Evolutionary conservation across 1,284 basidiomycete species (phyloP).

Genomic region (Mrakiaceae sp.): DNA sequence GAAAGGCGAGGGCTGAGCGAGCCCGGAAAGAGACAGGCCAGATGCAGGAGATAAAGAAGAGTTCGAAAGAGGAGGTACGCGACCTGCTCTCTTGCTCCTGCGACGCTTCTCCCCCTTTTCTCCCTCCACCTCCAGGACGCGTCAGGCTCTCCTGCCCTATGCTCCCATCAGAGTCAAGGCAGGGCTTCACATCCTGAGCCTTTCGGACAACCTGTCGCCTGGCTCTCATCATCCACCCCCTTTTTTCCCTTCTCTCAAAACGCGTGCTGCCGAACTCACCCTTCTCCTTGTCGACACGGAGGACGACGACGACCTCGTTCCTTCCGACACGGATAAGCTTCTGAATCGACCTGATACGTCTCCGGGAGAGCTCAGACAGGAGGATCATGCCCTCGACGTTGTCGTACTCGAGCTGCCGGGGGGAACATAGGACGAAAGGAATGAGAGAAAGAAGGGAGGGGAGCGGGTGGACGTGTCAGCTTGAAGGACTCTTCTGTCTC

Average conservation of each 20-base stretch:
- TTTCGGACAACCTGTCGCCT: background rate
- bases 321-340: slow-evolving; percentile 95
- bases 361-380: slow-evolving; percentile 87
- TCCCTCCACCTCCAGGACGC: too few relatives aligned
- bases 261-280: slow-evolving; percentile 44
- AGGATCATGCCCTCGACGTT: slow-evolving; percentile 99
- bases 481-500: too few relatives aligned
- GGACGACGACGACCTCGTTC: slow-evolving; percentile 97
- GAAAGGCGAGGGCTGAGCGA: too few relatives aligned
- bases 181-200: background rate
- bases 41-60: too few relatives aligned
- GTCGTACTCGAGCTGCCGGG: slow-evolving; percentile 82
- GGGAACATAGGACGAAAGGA: background rate
- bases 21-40: too few relatives aligned
- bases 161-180: background rate
- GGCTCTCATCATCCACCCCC: background rate
- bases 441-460: background rate
- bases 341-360: slow-evolving; percentile 95
- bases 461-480: too few relatives aligned
- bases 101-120: too few relatives aligned
- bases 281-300: slow-evolving; percentile 98
- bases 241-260: background rate
- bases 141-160: too few relatives aligned
- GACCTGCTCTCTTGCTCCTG: too few relatives aligned
- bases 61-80: too few relatives aligned